Percentiles rank a stretch among this genome's conserved stretches.
Evolutionary conservation across 202 grass and related monocot species (phyloP).

Genomic region (Zoysia matrella): DNA sequence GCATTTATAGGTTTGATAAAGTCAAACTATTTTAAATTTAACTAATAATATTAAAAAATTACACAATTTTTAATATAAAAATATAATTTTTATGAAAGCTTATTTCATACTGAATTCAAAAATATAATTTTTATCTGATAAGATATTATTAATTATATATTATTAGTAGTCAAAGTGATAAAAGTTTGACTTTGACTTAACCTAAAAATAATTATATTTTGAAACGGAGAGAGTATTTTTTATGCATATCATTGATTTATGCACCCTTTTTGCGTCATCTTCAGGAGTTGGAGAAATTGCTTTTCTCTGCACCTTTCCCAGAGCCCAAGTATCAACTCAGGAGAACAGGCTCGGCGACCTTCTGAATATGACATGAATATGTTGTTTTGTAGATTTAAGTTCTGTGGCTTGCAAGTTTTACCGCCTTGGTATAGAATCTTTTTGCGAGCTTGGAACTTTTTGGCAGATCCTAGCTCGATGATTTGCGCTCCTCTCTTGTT

Average conservation of each 20-base stretch:
- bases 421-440: constrained; percentile 34
- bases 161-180: too few relatives aligned
- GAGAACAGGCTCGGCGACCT: constrained; percentile 67
- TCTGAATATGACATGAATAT: constrained; percentile 61
- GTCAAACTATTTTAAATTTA: too few relatives aligned
- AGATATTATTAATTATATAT: too few relatives aligned
- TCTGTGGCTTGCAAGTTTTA: constrained; percentile 52
- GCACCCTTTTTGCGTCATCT: constrained; percentile 7
- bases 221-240: too few relatives aligned
- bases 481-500: constrained; percentile 31
- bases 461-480: constrained; percentile 35
- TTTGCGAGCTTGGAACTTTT: constrained; percentile 43
- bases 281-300: constrained; percentile 79
- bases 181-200: too few relatives aligned
- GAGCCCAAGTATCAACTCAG: constrained; percentile 85
- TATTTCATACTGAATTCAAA: too few relatives aligned
- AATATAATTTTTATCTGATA: too few relatives aligned
- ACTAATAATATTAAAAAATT: too few relatives aligned
- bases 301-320: constrained; percentile 47
- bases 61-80: too few relatives aligned
- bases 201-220: too few relatives aligned
- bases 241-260: constrained; percentile 1
- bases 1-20: too few relatives aligned
- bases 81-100: too few relatives aligned
- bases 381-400: constrained; percentile 51